phyloP scores from a whole-genome alignment of 2,329 filamentous ascomycete species.

The Dothistroma pini region DNA sequence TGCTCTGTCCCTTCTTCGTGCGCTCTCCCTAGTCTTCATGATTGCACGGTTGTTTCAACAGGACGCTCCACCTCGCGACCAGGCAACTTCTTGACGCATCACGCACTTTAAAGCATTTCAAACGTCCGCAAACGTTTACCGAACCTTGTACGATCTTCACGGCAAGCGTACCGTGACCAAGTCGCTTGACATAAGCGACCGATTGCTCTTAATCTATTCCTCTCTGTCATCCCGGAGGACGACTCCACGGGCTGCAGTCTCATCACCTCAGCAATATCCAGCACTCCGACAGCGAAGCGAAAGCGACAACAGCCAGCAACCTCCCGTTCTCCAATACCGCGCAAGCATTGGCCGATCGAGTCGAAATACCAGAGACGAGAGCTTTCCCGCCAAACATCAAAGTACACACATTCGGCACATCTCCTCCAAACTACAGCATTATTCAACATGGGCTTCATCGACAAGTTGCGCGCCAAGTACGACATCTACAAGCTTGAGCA shows the following conservation, averaged over 20 bases:
- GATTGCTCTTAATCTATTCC: not conserved
- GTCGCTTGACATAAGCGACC: not conserved
- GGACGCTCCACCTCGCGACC: not conserved
- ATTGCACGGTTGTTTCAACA: not conserved
- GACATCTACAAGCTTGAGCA: constrained; percentile 95
- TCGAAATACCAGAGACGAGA: not conserved
- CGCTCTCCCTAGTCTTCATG: not conserved
- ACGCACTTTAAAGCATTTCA: not conserved
- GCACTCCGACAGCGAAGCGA: not conserved
- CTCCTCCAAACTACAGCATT: not conserved
- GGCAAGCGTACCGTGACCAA: not conserved
- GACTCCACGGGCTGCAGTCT: not conserved
- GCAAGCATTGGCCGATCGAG: no score
- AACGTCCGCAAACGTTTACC: constrained; percentile 5
- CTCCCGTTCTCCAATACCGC: no score
- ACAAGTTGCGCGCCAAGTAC: constrained; percentile 73
- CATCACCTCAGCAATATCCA: not conserved
- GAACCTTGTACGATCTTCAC: constrained; percentile 7
- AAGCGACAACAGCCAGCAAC: no score
- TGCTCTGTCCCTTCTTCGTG: not conserved
- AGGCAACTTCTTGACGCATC: not conserved
- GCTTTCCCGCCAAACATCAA: not conserved
- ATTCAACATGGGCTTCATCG: constrained; percentile 61
- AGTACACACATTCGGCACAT: not conserved
- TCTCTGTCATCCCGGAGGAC: not conserved